A percentile compares a stretch with the other conserved stretches of the same genome.
These are phyloP conservation scores for Aspergillus novofumigatus DNA, from an alignment of 2,329 filamentous ascomycete genomes.

Conservation along the genomic window DNA sequence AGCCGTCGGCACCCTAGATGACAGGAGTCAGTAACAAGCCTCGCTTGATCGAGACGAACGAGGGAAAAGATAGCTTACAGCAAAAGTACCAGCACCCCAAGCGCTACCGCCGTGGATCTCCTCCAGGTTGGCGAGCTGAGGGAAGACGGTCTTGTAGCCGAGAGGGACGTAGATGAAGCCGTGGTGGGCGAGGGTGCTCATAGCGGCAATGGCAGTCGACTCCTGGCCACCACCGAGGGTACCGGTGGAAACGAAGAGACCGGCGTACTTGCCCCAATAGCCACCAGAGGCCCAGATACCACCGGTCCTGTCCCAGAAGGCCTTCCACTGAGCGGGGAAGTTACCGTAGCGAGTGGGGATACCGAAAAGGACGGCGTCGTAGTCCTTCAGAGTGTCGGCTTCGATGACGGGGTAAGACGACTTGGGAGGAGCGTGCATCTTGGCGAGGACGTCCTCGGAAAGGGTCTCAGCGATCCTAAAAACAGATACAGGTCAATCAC, in stretches of 20 bases:
- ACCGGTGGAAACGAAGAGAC: conserved; percentile 85
- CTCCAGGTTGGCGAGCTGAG: conserved; percentile 61
- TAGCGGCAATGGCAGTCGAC: conserved; percentile 70
- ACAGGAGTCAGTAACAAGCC: conserved; percentile 7
- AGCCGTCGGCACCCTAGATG: conserved; percentile 63
- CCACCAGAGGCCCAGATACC: conserved; percentile 74
- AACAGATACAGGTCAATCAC: conserved; percentile 8
- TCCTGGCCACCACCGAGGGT: conserved; percentile 88
- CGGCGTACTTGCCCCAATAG: conserved; percentile 84
- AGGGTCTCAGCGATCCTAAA: conserved; percentile 78
- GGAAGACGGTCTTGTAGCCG: conserved; percentile 80
- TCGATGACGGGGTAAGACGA: conserved; percentile 61
- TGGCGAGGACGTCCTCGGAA: conserved; percentile 70
- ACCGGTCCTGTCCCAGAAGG: conserved; percentile 80
- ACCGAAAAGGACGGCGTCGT: conserved; percentile 87
- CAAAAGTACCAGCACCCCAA: conserved; percentile 93
- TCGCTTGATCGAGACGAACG: neutral
- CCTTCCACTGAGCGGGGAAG: conserved; percentile 94
- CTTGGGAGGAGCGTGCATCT: conserved; percentile 88
- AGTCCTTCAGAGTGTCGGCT: conserved; percentile 61
- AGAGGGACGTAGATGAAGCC: conserved; percentile 95
- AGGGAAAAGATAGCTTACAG: conserved; percentile 45
- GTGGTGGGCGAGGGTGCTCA: conserved; percentile 88
- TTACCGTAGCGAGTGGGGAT: conserved; percentile 96
- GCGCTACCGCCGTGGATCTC: conserved; percentile 83